Conservation (phyloP, 306 rosid genomes). For the Trifolium pratense region DNA sequence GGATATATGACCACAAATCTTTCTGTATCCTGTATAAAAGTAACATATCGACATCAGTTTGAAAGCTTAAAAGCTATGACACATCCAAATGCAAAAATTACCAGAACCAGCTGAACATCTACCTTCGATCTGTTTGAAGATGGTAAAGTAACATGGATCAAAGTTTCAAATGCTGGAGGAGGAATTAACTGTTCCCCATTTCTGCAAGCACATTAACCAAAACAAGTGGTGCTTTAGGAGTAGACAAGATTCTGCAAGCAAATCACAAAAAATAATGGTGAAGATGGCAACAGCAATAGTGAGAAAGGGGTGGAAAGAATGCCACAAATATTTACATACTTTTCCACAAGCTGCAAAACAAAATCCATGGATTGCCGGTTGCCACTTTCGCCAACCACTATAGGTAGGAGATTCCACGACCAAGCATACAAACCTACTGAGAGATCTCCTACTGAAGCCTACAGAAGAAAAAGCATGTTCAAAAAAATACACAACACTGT, state of each 20-base stretch:
- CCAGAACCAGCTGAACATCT: constrained; percentile 31
- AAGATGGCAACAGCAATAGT: constrained; percentile 4
- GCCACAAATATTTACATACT: constrained; percentile 50
- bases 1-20: constrained; percentile 90
- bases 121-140: constrained; percentile 88
- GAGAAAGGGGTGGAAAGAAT: constrained; percentile 3
- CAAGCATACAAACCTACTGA: constrained; percentile 88
- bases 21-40: constrained; percentile 78
- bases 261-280: constrained; percentile 23
- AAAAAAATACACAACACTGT: no score
- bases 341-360: constrained; percentile 85
- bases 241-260: constrained; percentile 72
- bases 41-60: constrained; percentile 29
- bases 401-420: constrained; percentile 78
- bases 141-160: constrained; percentile 77
- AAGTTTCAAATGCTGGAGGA: constrained; percentile 75
- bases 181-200: constrained; percentile 91
- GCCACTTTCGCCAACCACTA: constrained; percentile 67
- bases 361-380: constrained; percentile 91
- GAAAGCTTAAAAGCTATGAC: constrained; percentile 13
- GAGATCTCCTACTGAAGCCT: constrained; percentile 82
- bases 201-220: constrained; percentile 81
- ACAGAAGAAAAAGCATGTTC: no score
- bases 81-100: constrained; percentile 19
- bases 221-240: constrained; percentile 81